Evolutionary conservation across 2,329 filamentous ascomycete species (phyloP).

Genomic region (Seiridium cupressi): DNA sequence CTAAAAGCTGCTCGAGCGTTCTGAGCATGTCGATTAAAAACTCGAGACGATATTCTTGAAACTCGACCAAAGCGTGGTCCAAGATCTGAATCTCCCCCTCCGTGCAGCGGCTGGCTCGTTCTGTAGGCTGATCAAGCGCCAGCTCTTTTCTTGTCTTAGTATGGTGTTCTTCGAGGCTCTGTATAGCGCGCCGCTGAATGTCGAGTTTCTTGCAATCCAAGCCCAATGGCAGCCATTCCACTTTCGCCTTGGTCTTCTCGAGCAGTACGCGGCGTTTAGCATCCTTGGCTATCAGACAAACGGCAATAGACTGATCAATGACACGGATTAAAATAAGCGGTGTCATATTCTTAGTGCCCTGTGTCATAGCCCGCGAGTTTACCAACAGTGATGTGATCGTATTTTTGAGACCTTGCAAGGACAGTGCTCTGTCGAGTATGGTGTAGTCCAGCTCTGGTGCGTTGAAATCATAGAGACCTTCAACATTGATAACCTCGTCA

Average conservation of each 20-base stretch:
- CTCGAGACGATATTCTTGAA: slow-evolving; percentile 2
- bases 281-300: slow-evolving; percentile 18
- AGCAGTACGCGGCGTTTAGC: slow-evolving; percentile 11
- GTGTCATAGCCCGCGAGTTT: not conserved
- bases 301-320: slow-evolving; percentile 12
- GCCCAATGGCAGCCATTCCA: slow-evolving; percentile 15
- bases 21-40: not conserved
- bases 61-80: slow-evolving; percentile 3
- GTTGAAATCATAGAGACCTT: slow-evolving; percentile 10
- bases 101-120: not conserved
- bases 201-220: slow-evolving; percentile 15
- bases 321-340: slow-evolving; percentile 11
- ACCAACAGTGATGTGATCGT: slow-evolving; percentile 12
- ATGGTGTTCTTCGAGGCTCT: not conserved
- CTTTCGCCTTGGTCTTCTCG: slow-evolving; percentile 5
- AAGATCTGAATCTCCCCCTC: not conserved
- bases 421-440: not conserved
- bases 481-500: not conserved
- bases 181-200: not conserved
- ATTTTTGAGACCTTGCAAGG: slow-evolving; percentile 6
- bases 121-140: not conserved
- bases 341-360: not conserved
- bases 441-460: not conserved
- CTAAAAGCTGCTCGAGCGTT: not conserved
- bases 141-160: not conserved